Percentiles rank a stretch among this genome's conserved stretches.
Evolutionary conservation across 1,284 basidiomycete species (phyloP).

Genomic region (Trametes sp.): DNA sequence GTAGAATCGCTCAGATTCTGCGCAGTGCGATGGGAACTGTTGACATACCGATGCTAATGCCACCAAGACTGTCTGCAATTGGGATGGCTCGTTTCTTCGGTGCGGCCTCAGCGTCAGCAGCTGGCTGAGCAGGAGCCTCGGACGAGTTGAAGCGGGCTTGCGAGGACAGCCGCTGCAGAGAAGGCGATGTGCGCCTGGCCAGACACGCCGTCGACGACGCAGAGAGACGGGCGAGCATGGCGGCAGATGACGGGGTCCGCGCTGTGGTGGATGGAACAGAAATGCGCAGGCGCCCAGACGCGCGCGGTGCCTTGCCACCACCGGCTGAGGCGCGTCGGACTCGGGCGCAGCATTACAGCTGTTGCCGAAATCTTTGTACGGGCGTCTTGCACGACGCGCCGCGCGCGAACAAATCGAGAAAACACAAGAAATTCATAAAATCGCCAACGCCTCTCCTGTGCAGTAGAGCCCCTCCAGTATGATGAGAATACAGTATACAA

Average conservation of each 20-base stretch:
- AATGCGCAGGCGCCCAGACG: constrained; percentile 3
- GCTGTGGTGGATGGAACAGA: constrained; percentile 8
- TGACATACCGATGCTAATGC: constrained; percentile 45
- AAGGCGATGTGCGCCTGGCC: background rate
- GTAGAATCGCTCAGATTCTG: background rate
- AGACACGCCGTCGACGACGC: constrained; percentile 10
- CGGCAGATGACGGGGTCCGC: constrained; percentile 2
- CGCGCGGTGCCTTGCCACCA: background rate
- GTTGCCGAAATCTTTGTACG: too few relatives aligned
- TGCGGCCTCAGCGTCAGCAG: constrained; percentile 4
- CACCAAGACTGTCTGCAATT: constrained; percentile 42
- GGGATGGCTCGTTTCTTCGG: constrained; percentile 34
- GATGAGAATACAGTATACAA: too few relatives aligned
- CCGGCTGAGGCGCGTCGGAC: background rate
- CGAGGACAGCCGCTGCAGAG: background rate
- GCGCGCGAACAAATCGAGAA: too few relatives aligned
- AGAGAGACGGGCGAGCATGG: constrained; percentile 28
- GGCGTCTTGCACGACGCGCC: too few relatives aligned
- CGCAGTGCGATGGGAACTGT: background rate
- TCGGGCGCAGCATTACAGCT: too few relatives aligned
- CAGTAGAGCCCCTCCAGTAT: too few relatives aligned
- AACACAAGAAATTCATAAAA: too few relatives aligned
- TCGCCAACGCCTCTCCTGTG: too few relatives aligned
- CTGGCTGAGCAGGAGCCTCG: constrained; percentile 13
- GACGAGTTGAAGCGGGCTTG: constrained; percentile 28